phyloP scores from a whole-genome alignment of 106 monocot genomes.

The Dendrobium catenatum region DNA sequence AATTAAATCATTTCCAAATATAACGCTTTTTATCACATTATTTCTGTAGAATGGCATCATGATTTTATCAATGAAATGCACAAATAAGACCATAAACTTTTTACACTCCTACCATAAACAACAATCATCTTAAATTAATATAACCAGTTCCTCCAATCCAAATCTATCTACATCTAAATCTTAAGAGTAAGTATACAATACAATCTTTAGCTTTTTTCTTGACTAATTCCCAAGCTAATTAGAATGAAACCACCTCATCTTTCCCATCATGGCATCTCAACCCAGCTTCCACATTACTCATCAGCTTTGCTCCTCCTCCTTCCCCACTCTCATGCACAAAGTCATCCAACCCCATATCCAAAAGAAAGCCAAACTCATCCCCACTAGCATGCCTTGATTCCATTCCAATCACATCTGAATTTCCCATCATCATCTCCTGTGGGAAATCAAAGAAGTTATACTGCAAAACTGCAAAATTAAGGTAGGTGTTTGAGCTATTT shows the following conservation, averaged over 20 bases:
- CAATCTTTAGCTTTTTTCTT: background rate
- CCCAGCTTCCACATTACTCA: background rate
- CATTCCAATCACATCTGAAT: conserved; percentile 3
- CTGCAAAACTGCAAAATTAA: conserved; percentile 11
- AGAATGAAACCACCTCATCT: conserved; percentile 1
- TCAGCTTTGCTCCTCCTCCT: background rate
- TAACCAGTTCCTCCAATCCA: background rate
- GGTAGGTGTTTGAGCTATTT: background rate
- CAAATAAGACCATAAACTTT: background rate
- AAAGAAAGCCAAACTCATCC: conserved; percentile 5
- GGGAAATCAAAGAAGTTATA: conserved; percentile 16
- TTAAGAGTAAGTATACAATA: background rate
- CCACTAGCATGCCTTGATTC: background rate
- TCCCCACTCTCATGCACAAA: conserved; percentile 3
- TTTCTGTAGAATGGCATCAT: background rate
- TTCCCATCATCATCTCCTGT: conserved; percentile 2
- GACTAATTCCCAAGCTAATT: background rate
- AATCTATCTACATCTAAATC: background rate
- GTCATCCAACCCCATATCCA: conserved; percentile 5
- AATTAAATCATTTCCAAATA: too few species aligned
- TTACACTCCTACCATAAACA: background rate
- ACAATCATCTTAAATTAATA: background rate
- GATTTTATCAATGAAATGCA: background rate
- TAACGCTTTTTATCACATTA: too few species aligned
- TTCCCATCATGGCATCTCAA: conserved; percentile 2